Base-by-base conservation (phyloP, 1,284 basidiomycete species). In the Austroboletus sp. region DNA sequence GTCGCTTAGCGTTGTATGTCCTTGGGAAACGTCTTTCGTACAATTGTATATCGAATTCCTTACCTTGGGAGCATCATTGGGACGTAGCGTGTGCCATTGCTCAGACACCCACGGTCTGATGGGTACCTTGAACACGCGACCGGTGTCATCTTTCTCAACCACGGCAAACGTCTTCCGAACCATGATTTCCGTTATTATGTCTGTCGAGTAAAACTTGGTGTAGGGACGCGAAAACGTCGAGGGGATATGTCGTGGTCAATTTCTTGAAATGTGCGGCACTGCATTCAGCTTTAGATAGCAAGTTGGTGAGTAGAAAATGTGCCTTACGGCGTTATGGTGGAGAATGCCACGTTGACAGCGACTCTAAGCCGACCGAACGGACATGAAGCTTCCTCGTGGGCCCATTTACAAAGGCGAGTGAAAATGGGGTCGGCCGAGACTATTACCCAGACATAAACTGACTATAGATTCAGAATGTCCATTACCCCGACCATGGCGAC, bases 81-180 rank as follows among this genome's bases (percentile, higher is more conserved):
- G 11, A 32, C 9, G 10, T 35, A 6, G 12, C 13, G 17, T 37
- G 27, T 30, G 43, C 15, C 11, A n/a, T 30, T 29, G 35, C 11
- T 33, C 32, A 6, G 30, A 40, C 5, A n/a, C 40, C 44, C 37
- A 19, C 33, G 35, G 39, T 44, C 21, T 36, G 13, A 60, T 8
- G n/a, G 60, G 50, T 46, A 57, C 44, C 25, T 43, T 50, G 42
- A 38, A 50, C 11, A 63, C 34, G 6, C 61, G 58, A 19, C 58
- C 60, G 0, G 48, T 49, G 29, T 65, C 61, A 12, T 60, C 62
- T 38, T 49, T 52, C 30, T 61, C 59, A 13, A 54, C 32, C 8
- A 61, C 44, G n/a, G 54, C 17, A 1, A 19, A 3, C 15, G 15
- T 12, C n/a, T 38, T 42, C 15, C 13, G 31, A 2, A 8, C 15